Conservation (phyloP, 345 rosid genomes). For the Angophora floribunda region DNA sequence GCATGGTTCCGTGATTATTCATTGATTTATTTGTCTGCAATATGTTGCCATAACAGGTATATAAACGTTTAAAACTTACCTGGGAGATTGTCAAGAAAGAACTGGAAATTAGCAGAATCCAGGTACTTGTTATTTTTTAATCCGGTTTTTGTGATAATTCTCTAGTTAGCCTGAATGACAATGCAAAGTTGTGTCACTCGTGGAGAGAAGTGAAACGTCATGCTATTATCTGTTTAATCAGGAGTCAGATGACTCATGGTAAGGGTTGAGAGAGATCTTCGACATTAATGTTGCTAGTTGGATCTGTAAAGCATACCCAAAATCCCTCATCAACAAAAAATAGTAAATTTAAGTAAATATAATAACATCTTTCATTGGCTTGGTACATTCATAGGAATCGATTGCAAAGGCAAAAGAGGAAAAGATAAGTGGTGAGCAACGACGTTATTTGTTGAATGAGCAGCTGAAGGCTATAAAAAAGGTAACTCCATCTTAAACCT, state of each 20-base stretch:
- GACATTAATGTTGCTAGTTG: background rate
- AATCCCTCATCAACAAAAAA: background rate
- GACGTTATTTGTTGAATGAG: slow-evolving; percentile 93
- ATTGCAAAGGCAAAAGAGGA: slow-evolving; percentile 99
- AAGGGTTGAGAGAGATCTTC: background rate
- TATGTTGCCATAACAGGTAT: slow-evolving; percentile 36
- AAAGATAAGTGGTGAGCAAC: slow-evolving; percentile 97
- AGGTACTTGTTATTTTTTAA: slow-evolving; percentile 26
- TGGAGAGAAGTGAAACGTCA: background rate
- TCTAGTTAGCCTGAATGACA: background rate
- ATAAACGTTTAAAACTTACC: slow-evolving; percentile 80
- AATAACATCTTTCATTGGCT: background rate
- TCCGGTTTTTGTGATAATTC: background rate
- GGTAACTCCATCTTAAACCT: slow-evolving; percentile 28
- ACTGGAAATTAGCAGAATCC: slow-evolving; percentile 96
- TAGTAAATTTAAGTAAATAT: background rate
- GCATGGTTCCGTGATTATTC: background rate
- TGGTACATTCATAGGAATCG: slow-evolving; percentile 49
- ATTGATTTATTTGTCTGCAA: background rate
- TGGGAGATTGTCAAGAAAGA: slow-evolving; percentile 90
- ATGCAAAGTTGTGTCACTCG: background rate
- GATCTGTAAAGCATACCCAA: background rate
- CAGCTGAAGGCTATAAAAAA: slow-evolving; percentile 99
- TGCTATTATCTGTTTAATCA: background rate
- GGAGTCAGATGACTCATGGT: background rate